Base-by-base conservation (phyloP, 2,329 filamentous ascomycete species). In the Pseudogymnoascus sp. region DNA sequence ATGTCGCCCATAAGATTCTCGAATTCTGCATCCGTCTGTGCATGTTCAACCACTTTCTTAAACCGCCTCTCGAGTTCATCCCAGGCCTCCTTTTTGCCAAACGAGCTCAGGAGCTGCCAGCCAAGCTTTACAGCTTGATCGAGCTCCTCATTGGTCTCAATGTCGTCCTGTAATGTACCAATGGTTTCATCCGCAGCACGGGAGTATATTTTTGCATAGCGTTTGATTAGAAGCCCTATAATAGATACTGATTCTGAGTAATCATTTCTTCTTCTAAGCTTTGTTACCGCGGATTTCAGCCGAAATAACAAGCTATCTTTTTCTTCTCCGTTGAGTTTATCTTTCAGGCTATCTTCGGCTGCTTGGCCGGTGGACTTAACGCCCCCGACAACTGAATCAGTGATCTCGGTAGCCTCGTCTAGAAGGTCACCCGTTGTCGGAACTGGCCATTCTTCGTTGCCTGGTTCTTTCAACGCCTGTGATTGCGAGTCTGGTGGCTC, bases 171-270 rank as follows among this genome's bases (percentile, higher is more conserved):
- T 0, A 87, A 83, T 1, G 84, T 83, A 23, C 84, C 80, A 2
- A 86, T 79, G 0, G 90, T 82, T 59, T 91, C 84, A 62, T 88
- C 83, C 0, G 86, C 82, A 0, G 87, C 88, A 37, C 86, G 84
- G 0, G 91, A 90, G 73, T 97, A 97, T 8, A 86, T 80, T 66
- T 85, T 78, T 8, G 90, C 87, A 73, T 96, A 96, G 44, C 88
- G 84, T 71, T 91, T 85, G 63, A 97, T 80, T 5, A 97, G 79
- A 6, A 86, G 76, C 0, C 89, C 84, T 33, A 97, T 75, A 0
- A 87, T 91, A 0, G 90, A 91, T 0, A 96, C 91, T 0, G 92
- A 96, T 59, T 92, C 86, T 0, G 88, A 86, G 73, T 97, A 97
- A 73, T 96, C 91, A 6, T 82, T 84, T 61, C 89, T 85, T 70